Evolutionary conservation across 345 rosid genomes (phyloP).

Genomic region (Salix viminalis): DNA sequence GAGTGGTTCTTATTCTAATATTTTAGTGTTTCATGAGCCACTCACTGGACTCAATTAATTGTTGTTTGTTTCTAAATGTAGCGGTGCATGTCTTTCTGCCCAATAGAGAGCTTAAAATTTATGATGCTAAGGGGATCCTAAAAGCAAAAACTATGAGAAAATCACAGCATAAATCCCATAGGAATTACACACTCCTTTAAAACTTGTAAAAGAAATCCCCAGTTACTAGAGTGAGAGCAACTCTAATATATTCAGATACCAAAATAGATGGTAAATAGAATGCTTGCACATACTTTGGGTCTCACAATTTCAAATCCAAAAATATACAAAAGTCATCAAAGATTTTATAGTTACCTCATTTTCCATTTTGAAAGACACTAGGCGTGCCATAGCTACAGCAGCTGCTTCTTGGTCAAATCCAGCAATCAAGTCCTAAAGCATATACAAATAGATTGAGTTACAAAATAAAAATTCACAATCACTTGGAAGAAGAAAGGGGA

Average conservation of each 20-base stretch:
- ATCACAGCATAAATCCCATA: neutral
- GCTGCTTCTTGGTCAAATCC: slow-evolving; percentile 99
- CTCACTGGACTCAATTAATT: neutral
- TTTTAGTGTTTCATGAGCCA: no score
- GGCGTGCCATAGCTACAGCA: slow-evolving; percentile 87
- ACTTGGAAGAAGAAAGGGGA: neutral
- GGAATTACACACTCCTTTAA: no score
- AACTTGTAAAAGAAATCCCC: no score
- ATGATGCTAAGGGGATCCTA: no score
- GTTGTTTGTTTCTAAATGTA: neutral
- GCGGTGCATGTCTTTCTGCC: neutral
- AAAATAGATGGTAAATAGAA: neutral
- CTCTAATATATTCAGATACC: neutral
- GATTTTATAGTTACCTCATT: slow-evolving; percentile 53
- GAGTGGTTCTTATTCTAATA: neutral
- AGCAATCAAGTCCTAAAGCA: slow-evolving; percentile 72
- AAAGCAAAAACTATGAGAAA: neutral
- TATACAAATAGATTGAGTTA: neutral
- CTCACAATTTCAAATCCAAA: neutral
- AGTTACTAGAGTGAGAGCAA: neutral
- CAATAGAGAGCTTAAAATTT: neutral
- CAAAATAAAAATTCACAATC: neutral
- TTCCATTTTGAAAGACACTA: slow-evolving; percentile 94
- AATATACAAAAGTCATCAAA: neutral
- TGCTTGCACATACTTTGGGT: neutral